Conservation (phyloP, 352 stramenopile species). For the Phytophthora foliorum region DNA sequence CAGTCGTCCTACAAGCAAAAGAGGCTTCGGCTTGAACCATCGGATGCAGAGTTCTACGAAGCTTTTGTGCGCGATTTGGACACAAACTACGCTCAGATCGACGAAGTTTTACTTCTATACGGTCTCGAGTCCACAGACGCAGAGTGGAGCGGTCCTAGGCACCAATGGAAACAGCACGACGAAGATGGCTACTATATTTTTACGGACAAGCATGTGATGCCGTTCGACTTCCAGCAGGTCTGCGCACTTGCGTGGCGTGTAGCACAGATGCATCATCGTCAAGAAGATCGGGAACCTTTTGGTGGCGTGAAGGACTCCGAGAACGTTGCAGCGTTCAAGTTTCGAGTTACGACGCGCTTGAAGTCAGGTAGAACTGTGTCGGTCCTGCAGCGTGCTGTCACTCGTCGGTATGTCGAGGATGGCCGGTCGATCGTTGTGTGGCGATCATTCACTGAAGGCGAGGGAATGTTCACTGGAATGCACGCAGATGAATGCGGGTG, state of each 20-base stretch:
- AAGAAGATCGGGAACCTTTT: conserved; percentile 22
- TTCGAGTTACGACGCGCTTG: conserved; percentile 15
- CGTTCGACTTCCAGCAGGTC: conserved; percentile 13
- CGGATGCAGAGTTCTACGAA: conserved; percentile 24
- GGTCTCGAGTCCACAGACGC: conserved; percentile 17
- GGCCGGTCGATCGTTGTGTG: conserved; percentile 18
- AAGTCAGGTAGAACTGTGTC: conserved; percentile 24
- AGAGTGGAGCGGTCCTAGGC: conserved; percentile 6
- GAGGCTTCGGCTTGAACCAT: conserved; percentile 25
- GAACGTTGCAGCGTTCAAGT: conserved; percentile 23
- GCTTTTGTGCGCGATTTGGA: conserved; percentile 10
- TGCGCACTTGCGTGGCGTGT: conserved; percentile 11
- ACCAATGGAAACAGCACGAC: conserved; percentile 22
- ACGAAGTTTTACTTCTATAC: conserved; percentile 20
- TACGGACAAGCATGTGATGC: conserved; percentile 14
- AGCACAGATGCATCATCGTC: conserved; percentile 25
- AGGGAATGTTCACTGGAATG: conserved; percentile 30
- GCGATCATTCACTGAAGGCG: conserved; percentile 25
- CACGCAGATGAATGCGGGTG: conserved; percentile 30
- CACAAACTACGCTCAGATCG: conserved; percentile 11
- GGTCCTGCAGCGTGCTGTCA: conserved; percentile 13
- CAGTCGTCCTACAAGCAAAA: conserved; percentile 17
- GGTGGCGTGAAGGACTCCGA: conserved; percentile 16
- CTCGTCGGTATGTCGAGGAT: conserved; percentile 11
- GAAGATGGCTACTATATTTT: conserved; percentile 21